Base-by-base conservation (phyloP, 495 filamentous ascomycete species). In the Aspergillus ellipticus region DNA sequence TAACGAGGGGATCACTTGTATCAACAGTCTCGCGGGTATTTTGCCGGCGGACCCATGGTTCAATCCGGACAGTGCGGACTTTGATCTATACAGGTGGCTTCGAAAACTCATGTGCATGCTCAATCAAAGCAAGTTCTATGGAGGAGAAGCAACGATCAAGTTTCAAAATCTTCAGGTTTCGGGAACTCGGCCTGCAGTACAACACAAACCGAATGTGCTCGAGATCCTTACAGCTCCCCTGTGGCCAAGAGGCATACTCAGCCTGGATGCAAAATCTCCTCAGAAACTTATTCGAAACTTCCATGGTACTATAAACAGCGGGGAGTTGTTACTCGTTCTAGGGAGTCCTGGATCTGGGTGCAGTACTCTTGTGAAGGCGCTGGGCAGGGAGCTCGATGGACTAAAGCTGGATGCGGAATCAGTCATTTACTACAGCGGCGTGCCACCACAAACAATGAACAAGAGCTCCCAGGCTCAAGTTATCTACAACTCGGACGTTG, bases 271-370 rank as follows among this genome's bases (percentile, higher is more conserved):
- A 26, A 20, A 45, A 21, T 20, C 16, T 37, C 29, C 49, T 17
- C 37, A 51, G 13, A 29, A 37, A 16, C 49, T 55, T 11, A 4
- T 55, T 5, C 16, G 28, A 2, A 21, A 22, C n/a, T 26, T 55
- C 2, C 10, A 49, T 20, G 53, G 45, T 4, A 15, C 50, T 11
- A 19, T 55, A 4, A 28, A 49, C 1, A 26, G 21, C 21, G 55
- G 55, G 11, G 55, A 57, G 33, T 8, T 49, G 31, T 15, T 57
- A 15, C 41, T 53, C 15, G 55, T 57, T n/a, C 28, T 57, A 11
- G 55, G 55, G 10, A 48, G 49, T 2, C 55, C 49, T n/a, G 55
- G 49, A 6, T 26, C 48, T 0, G 55, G 55, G 4, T 57, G 55
- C 42, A 47, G 28, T 29, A 48, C 49, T 2, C 10, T 57, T n/a